These are phyloP conservation scores for Cymodocea nodosa DNA, from an alignment of 116 monocot species.

Conservation along the genomic window DNA sequence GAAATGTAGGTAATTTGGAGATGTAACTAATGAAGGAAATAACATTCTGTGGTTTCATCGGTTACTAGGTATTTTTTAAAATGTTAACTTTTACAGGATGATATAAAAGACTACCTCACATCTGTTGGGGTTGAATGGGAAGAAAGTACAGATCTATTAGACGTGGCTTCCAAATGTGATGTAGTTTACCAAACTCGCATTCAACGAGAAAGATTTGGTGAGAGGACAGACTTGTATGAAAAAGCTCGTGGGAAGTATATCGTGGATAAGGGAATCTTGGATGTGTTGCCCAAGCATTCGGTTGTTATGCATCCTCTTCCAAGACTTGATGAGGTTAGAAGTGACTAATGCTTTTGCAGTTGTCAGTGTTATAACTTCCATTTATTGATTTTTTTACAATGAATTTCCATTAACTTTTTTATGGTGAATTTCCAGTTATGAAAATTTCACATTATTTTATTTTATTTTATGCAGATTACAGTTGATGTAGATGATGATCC, in stretches of 20 bases:
- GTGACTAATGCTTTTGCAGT: neutral
- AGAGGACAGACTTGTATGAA: conserved; percentile 91
- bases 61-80: neutral
- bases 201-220: conserved; percentile 91
- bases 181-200: conserved; percentile 97
- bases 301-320: conserved; percentile 98
- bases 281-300: conserved; percentile 78
- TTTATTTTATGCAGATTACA: conserved; percentile 45
- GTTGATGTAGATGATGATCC: conserved; percentile 83
- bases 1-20: neutral
- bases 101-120: conserved; percentile 87
- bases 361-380: neutral
- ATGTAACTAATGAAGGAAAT: neutral
- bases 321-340: conserved; percentile 53
- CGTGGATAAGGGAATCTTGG: conserved; percentile 55
- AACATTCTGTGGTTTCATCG: too few relatives aligned
- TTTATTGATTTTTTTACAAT: too few relatives aligned
- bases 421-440: too few relatives aligned
- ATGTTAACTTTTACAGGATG: conserved; percentile 45
- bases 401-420: too few relatives aligned
- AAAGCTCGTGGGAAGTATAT: conserved; percentile 95
- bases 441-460: neutral
- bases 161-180: conserved; percentile 91
- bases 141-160: conserved; percentile 75
- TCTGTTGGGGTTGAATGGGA: conserved; percentile 79